Conservation (phyloP, 1,139 yeast species). For the Magnusiomyces clavatus region DNA sequence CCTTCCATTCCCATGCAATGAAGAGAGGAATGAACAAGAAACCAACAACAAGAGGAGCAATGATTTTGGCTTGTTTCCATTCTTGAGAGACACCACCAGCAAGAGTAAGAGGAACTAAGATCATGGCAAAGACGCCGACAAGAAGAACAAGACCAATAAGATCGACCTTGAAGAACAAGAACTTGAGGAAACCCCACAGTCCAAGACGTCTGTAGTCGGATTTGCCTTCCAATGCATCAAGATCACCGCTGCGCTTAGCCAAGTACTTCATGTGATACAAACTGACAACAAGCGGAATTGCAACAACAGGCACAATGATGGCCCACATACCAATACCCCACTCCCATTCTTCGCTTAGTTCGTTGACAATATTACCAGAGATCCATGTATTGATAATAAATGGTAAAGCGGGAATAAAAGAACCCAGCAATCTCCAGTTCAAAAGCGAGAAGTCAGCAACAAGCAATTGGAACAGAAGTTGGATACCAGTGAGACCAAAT, state of each 20-base stretch:
- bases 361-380: slow-evolving; percentile 47
- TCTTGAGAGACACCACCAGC: slow-evolving; percentile 50
- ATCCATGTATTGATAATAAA: slow-evolving; percentile 74
- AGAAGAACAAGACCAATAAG: slow-evolving; percentile 45
- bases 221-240: slow-evolving; percentile 30
- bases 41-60: slow-evolving; percentile 62
- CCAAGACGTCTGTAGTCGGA: slow-evolving; percentile 28
- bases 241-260: slow-evolving; percentile 47
- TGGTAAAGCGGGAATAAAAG: slow-evolving; percentile 61
- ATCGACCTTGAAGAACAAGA: slow-evolving; percentile 44
- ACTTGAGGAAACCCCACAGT: slow-evolving; percentile 24
- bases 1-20: slow-evolving; percentile 45
- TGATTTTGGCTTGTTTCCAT: slow-evolving; percentile 51
- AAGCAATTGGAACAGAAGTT: slow-evolving; percentile 48
- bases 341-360: slow-evolving; percentile 44
- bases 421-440: slow-evolving; percentile 60
- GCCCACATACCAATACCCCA: slow-evolving; percentile 82
- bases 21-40: slow-evolving; percentile 48
- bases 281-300: slow-evolving; percentile 50
- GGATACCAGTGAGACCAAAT: slow-evolving; percentile 61
- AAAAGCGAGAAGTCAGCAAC: slow-evolving; percentile 59
- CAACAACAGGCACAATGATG: slow-evolving; percentile 57
- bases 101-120: slow-evolving; percentile 42
- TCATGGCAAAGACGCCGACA: slow-evolving; percentile 46
- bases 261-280: slow-evolving; percentile 47